These are phyloP conservation scores for Asterophora lycoperdoides DNA, from an alignment of 768 basidiomycete species.

Conservation along the genomic window DNA sequence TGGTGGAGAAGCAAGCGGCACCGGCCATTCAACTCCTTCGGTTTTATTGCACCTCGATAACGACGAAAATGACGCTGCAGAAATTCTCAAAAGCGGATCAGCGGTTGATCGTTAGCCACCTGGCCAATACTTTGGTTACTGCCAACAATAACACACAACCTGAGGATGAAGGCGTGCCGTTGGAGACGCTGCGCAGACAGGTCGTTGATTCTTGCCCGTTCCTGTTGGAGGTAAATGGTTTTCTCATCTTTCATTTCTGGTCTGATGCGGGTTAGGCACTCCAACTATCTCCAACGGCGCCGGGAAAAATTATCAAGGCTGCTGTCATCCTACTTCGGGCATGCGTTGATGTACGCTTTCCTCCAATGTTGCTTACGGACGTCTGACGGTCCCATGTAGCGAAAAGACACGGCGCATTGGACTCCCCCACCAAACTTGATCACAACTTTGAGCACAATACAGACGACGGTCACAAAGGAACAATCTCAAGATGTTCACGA, in stretches of 20 bases:
- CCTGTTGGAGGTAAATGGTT: constrained; percentile 42
- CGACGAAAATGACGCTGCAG: constrained; percentile 45
- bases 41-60: constrained; percentile 43
- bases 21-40: constrained; percentile 45
- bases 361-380: not conserved
- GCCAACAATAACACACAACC: constrained; percentile 29
- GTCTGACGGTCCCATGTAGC: constrained; percentile 27
- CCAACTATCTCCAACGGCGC: constrained; percentile 22
- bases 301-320: constrained; percentile 30
- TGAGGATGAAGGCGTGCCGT: constrained; percentile 22
- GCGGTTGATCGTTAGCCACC: constrained; percentile 39
- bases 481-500: constrained; percentile 31
- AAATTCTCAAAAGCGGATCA: constrained; percentile 42
- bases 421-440: constrained; percentile 36
- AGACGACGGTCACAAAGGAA: constrained; percentile 21
- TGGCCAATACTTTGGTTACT: constrained; percentile 41
- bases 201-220: constrained; percentile 47
- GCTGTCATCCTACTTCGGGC: constrained; percentile 41
- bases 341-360: constrained; percentile 34
- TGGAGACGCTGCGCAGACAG: constrained; percentile 38
- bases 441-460: constrained; percentile 29
- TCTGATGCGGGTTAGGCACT: constrained; percentile 25
- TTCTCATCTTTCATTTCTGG: constrained; percentile 1
- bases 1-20: constrained; percentile 37
- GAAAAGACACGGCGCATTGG: constrained; percentile 40